Base-by-base conservation (phyloP, 2,329 filamentous ascomycete genomes). In the Camillea tinctor region DNA sequence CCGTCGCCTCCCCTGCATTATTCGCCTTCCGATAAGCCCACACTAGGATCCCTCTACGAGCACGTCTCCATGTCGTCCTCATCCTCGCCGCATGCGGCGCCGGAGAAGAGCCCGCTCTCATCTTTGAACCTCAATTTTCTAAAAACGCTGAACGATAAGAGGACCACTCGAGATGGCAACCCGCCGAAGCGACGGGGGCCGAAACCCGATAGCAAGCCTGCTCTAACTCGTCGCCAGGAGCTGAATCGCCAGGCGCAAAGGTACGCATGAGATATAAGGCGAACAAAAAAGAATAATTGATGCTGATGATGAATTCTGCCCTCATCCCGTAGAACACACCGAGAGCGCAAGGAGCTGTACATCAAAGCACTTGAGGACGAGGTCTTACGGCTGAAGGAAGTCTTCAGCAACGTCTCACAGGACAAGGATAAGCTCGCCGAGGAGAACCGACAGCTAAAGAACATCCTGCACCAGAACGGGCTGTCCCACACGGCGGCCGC, bases 201-300 rank as follows among this genome's bases (percentile, higher is more conserved):
- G 0, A 98, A 98, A 74, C 95, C 95, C 20, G 95, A 98, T 75
- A 96, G 91, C 80, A 97, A 96, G 73, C 95, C 95, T 19, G 94
- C 95, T 51, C 79, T 97, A 70, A 98, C 94, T 20, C 85, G 94
- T 63, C 87, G 94, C 65, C 95, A 98, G 73, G 94, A 98, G 75
- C 80, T 98, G 62, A 98, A 98, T 73, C 87, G 95, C 64, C 94
- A 98, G 78, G 95, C 95, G 26, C 95, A 98, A 76, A 89, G 93
- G 93, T 96, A 85, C 68, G 77, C 51, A 21, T 26, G 48, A 55
- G 54, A 13, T 50, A 23, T 54, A 30, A 20, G 23, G 15, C 40
- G 24, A 8, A 53, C 58, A 36, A 19, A 49, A 26, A 20, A 44
- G 52, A 4, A 30, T 40, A 53, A 36, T 51, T 7, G 51, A 26